Conservation (phyloP, 2,329 filamentous ascomycete species). For the Ophiostoma pallidulum region DNA sequence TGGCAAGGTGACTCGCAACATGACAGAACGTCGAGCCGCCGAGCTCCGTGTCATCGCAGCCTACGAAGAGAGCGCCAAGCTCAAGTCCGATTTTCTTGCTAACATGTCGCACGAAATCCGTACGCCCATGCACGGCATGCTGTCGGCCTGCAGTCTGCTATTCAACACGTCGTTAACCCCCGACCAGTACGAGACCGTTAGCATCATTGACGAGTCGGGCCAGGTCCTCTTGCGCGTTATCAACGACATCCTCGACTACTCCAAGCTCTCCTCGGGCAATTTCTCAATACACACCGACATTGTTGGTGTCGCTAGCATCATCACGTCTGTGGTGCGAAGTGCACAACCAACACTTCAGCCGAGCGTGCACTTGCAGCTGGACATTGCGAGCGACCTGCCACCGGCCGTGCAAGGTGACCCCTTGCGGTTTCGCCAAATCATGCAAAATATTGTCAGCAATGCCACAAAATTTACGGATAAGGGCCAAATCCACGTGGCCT, state of each 20-base stretch:
- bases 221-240: conserved; percentile 50
- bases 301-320: conserved; percentile 36
- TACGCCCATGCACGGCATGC: conserved; percentile 55
- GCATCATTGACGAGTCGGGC: conserved; percentile 51
- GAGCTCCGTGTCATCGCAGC: conserved; percentile 46
- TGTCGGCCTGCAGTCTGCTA: conserved; percentile 48
- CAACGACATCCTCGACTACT: conserved; percentile 59
- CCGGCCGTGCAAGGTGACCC: conserved; percentile 45
- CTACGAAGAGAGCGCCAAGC: conserved; percentile 52
- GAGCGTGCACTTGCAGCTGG: conserved; percentile 35
- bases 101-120: conserved; percentile 58
- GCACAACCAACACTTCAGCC: conserved; percentile 37
- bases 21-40: conserved; percentile 45
- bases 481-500: conserved; percentile 39
- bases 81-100: conserved; percentile 52
- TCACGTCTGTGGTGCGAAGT: conserved; percentile 40
- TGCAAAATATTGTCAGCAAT: conserved; percentile 54
- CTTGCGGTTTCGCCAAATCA: conserved; percentile 49
- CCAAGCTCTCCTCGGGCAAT: conserved; percentile 50
- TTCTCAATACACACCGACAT: conserved; percentile 47
- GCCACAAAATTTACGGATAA: conserved; percentile 53
- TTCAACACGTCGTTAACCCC: conserved; percentile 42
- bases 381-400: conserved; percentile 38
- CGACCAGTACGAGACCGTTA: conserved; percentile 46
- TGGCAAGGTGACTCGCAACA: conserved; percentile 48